Evolutionary conservation across 345 rosid genomes (phyloP).

Genomic region (Sonneratia caseolaris): DNA sequence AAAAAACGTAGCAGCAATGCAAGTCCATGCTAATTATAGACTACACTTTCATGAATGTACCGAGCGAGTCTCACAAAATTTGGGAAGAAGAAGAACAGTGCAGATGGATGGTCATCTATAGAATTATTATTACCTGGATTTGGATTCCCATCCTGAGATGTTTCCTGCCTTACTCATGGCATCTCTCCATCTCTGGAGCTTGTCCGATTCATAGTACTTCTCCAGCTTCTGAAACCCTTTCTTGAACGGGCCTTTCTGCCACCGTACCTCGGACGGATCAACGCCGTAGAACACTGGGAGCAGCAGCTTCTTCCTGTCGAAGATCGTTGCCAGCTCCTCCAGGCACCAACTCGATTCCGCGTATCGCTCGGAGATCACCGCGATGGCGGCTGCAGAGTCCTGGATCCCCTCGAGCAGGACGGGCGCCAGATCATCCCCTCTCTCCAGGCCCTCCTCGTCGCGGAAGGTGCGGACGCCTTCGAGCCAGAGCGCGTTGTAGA

Average conservation of each 20-base stretch:
- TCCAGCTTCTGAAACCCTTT: not conserved
- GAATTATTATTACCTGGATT: not conserved
- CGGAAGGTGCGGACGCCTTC: slow-evolving; percentile 11
- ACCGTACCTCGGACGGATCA: slow-evolving; percentile 15
- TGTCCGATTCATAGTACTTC: not conserved
- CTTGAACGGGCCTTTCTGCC: slow-evolving; percentile 8
- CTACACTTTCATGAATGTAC: too few relatives aligned
- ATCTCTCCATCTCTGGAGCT: slow-evolving; percentile 13
- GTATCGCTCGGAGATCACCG: slow-evolving; percentile 17
- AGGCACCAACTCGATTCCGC: slow-evolving; percentile 23
- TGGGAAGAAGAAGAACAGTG: too few relatives aligned
- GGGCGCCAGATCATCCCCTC: slow-evolving; percentile 12
- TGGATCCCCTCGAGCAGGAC: slow-evolving; percentile 17
- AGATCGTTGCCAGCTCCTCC: slow-evolving; percentile 21
- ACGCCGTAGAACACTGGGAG: slow-evolving; percentile 21
- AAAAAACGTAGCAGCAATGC: too few relatives aligned
- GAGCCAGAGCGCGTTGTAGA: slow-evolving; percentile 11
- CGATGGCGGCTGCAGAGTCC: slow-evolving; percentile 16
- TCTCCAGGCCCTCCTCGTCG: slow-evolving; percentile 15
- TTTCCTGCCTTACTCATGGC: slow-evolving; percentile 13
- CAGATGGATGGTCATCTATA: too few relatives aligned
- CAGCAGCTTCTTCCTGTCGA: slow-evolving; percentile 13
- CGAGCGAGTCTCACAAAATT: too few relatives aligned
- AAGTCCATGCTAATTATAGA: too few relatives aligned
- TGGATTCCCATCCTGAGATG: slow-evolving; percentile 9